These are phyloP conservation scores for Pisolithus marmoratus DNA, from an alignment of 768 basidiomycete species.

Conservation along the genomic window DNA sequence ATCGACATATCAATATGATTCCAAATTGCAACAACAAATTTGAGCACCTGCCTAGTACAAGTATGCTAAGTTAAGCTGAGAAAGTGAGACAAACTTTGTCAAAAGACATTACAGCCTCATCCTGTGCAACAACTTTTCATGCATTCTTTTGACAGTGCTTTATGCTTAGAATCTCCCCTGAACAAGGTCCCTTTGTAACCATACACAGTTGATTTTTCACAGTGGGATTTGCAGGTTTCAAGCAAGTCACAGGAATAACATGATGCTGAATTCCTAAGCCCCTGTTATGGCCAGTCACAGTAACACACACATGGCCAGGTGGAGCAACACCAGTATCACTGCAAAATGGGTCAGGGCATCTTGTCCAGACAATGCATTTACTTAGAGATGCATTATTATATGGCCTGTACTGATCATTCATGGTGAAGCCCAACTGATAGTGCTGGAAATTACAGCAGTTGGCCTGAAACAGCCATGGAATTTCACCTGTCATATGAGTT, in stretches of 20 bases:
- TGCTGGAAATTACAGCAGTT: neutral
- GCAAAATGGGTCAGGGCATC: neutral
- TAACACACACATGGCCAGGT: neutral
- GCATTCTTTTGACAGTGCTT: too few species aligned
- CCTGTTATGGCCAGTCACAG: neutral
- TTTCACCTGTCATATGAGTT: neutral
- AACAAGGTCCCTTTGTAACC: neutral
- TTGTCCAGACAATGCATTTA: neutral
- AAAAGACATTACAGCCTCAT: too few species aligned
- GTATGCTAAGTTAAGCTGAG: too few species aligned
- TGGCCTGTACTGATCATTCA: too few species aligned
- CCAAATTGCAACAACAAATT: too few species aligned
- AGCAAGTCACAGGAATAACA: neutral
- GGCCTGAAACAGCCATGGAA: neutral
- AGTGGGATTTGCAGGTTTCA: neutral
- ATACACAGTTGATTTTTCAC: neutral
- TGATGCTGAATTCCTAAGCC: neutral
- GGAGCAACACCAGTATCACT: neutral
- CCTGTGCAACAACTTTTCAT: too few species aligned
- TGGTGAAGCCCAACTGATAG: neutral
- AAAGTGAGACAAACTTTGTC: too few species aligned
- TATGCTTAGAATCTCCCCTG: too few species aligned
- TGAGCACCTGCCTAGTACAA: too few species aligned
- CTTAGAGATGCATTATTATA: neutral
- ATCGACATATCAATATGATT: too few species aligned